Percentiles rank a stretch among this genome's conserved stretches.
Conservation (phyloP, 257 asterid genomes). For the Gentiana straminea region DNA sequence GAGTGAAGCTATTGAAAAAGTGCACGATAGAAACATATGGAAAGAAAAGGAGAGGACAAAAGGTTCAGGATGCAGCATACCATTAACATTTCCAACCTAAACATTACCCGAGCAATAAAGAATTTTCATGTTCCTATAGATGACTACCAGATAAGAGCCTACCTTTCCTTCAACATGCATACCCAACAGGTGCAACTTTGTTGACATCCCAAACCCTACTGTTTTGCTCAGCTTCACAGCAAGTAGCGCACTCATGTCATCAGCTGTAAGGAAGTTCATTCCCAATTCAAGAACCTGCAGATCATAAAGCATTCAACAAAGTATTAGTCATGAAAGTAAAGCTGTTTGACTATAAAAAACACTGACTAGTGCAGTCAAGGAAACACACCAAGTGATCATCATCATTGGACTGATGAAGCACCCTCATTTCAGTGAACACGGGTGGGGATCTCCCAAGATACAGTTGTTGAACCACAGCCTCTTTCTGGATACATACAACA, state of each 20-base stretch:
- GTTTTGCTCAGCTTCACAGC: slow-evolving; percentile 64
- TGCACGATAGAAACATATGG: neutral
- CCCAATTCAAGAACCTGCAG: slow-evolving; percentile 66
- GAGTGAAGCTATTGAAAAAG: too few species aligned
- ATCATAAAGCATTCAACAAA: neutral
- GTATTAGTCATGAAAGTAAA: neutral
- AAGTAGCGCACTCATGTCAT: slow-evolving; percentile 84
- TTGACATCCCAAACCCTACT: slow-evolving; percentile 79
- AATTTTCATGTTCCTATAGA: too few species aligned
- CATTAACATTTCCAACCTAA: too few species aligned
- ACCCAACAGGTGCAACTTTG: slow-evolving; percentile 75
- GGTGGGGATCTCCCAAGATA: slow-evolving; percentile 85
- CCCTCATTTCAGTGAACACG: slow-evolving; percentile 76
- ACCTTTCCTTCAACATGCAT: slow-evolving; percentile 98
- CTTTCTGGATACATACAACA: slow-evolving; percentile 37
- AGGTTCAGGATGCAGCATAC: neutral
- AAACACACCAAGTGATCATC: slow-evolving; percentile 80
- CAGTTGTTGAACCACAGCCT: slow-evolving; percentile 56
- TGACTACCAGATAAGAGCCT: slow-evolving; percentile 6
- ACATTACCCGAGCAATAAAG: too few species aligned
- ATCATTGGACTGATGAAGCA: slow-evolving; percentile 49
- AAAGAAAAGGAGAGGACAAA: neutral
- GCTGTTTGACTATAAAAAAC: slow-evolving; percentile 1
- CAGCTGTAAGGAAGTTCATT: slow-evolving; percentile 74
- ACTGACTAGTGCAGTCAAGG: slow-evolving; percentile 2